phyloP scores from a whole-genome alignment of 768 basidiomycete genomes.

The Holtermannia corniformis region DNA sequence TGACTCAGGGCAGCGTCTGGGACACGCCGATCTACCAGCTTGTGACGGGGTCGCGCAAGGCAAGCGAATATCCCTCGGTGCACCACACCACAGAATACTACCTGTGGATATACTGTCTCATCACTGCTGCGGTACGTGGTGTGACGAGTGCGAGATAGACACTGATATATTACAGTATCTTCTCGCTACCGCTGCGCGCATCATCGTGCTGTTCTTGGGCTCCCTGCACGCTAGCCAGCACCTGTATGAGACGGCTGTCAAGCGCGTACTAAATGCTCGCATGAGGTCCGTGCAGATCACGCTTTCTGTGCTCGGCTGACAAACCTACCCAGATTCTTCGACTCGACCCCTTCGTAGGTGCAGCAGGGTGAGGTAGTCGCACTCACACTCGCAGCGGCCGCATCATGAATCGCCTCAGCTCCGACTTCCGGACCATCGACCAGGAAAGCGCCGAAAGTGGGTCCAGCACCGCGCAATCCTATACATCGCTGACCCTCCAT shows the following conservation, averaged over 20 bases:
- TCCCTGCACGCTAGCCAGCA: constrained; percentile 25
- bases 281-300: constrained; percentile 22
- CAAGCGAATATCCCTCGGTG: not conserved
- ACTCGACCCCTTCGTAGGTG: constrained; percentile 27
- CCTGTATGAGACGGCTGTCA: constrained; percentile 37
- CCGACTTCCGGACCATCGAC: constrained; percentile 72
- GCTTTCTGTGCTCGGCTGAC: constrained; percentile 10
- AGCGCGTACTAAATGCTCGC: constrained; percentile 39
- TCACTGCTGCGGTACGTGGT: constrained; percentile 3
- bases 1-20: not conserved
- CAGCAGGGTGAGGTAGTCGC: not conserved
- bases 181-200: constrained; percentile 28
- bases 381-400: constrained; percentile 53
- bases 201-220: constrained; percentile 28
- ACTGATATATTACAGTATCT: constrained; percentile 11
- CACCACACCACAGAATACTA: not conserved
- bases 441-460: constrained; percentile 38
- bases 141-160: not conserved
- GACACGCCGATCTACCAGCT: not conserved
- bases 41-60: not conserved
- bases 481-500: constrained; percentile 1
- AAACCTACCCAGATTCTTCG: constrained; percentile 22
- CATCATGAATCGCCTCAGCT: constrained; percentile 72
- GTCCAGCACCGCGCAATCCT: not conserved
- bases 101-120: not conserved